A percentile compares a stretch with the other conserved stretches of the same genome.
These are phyloP conservation scores for Suillus clintonianus DNA, from an alignment of 768 basidiomycete genomes.

Conservation along the genomic window DNA sequence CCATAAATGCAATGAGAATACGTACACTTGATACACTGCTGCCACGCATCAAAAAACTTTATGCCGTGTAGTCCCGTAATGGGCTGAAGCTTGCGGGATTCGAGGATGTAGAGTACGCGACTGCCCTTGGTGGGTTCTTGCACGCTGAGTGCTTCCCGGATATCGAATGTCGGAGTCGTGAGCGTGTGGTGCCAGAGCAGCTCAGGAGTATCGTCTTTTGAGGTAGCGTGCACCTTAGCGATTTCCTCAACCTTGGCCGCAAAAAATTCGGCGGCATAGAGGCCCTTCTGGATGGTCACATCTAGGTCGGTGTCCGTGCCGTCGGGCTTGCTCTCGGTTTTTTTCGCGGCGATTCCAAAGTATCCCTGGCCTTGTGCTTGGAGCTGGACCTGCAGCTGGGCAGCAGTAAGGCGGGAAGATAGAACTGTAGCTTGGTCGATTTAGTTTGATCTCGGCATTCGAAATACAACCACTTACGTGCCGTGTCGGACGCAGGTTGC, in stretches of 20 bases:
- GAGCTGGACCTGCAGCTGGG: background rate
- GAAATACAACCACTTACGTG: background rate
- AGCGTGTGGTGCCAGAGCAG: background rate
- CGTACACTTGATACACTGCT: too few relatives aligned
- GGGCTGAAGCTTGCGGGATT: too few relatives aligned
- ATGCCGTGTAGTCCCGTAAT: too few relatives aligned
- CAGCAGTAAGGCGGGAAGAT: background rate
- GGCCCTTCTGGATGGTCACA: background rate
- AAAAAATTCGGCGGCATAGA: conserved; percentile 1
- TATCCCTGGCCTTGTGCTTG: background rate
- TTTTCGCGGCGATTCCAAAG: background rate
- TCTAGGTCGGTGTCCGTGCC: background rate
- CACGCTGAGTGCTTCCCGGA: too few relatives aligned
- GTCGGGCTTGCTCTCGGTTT: too few relatives aligned
- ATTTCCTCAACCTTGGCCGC: background rate
- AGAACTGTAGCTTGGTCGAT: background rate
- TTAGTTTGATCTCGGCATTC: background rate
- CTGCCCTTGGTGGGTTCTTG: too few relatives aligned
- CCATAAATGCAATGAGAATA: too few relatives aligned
- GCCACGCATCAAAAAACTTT: too few relatives aligned
- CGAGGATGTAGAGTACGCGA: too few relatives aligned
- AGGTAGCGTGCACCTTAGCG: too few relatives aligned
- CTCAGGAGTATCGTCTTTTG: background rate
- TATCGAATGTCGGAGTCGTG: too few relatives aligned
- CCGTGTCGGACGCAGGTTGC: background rate